Percentiles rank a stretch among this genome's conserved stretches.
phyloP scores from a whole-genome alignment of 2,329 filamentous ascomycete genomes.

The Sporothrix brasiliensis region DNA sequence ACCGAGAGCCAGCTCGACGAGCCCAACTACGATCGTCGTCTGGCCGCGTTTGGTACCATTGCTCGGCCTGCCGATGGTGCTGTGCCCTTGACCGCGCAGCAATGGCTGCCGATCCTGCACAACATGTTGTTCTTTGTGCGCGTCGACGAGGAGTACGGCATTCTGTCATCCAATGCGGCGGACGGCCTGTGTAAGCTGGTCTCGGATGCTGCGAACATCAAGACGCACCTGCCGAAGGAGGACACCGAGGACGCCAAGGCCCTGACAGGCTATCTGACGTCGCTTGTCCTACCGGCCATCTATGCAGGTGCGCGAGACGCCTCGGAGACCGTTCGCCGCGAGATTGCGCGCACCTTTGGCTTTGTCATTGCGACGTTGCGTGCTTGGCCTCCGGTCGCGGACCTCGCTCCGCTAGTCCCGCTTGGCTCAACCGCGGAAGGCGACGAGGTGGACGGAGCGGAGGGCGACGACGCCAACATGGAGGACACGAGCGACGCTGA shows the following conservation, averaged over 20 bases:
- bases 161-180: constrained; percentile 77
- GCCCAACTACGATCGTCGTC: constrained; percentile 81
- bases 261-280: constrained; percentile 62
- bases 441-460: neutral
- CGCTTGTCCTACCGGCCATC: constrained; percentile 72
- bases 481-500: constrained; percentile 24
- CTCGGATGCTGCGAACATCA: constrained; percentile 58
- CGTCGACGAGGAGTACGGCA: constrained; percentile 84
- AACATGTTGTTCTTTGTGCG: constrained; percentile 88
- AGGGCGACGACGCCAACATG: constrained; percentile 19
- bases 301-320: constrained; percentile 73
- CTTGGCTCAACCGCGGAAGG: constrained; percentile 44
- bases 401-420: constrained; percentile 70
- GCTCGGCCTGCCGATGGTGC: constrained; percentile 59
- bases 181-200: constrained; percentile 79
- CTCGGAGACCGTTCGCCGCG: constrained; percentile 82
- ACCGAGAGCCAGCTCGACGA: constrained; percentile 73
- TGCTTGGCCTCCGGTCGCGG: constrained; percentile 69
- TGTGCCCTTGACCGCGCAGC: constrained; percentile 62
- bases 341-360: constrained; percentile 79
- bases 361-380: constrained; percentile 73
- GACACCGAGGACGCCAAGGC: constrained; percentile 41
- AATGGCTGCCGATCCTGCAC: constrained; percentile 86
- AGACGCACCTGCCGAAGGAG: constrained; percentile 37
- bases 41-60: constrained; percentile 74